Evolutionary conservation across 805 yeast genomes (phyloP).

Genomic region (Candida pseudoglaebosa): DNA sequence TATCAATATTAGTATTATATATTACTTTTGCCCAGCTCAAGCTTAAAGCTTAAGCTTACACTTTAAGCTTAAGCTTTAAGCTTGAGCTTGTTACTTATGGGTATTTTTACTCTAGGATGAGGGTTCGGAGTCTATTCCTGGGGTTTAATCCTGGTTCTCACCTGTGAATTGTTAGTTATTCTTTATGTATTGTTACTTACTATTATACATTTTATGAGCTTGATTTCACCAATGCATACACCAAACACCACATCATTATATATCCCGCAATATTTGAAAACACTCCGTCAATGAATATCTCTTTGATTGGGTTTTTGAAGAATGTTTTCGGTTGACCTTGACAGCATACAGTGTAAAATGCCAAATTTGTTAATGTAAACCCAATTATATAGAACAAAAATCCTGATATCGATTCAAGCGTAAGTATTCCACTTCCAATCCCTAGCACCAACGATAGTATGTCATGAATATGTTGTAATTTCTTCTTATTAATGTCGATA

Average conservation of each 20-base stretch:
- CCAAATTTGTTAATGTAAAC: constrained; percentile 24
- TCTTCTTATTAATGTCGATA: constrained; percentile 26
- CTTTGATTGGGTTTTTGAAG: constrained; percentile 28
- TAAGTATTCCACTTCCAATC: constrained; percentile 36
- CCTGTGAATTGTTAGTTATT: too few relatives aligned
- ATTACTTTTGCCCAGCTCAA: too few relatives aligned
- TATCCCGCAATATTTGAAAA: constrained; percentile 34
- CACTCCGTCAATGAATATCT: constrained; percentile 31
- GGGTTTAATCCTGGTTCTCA: too few relatives aligned
- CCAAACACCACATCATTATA: constrained; percentile 48
- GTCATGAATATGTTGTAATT: constrained; percentile 32
- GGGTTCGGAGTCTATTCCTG: too few relatives aligned
- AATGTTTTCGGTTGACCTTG: constrained; percentile 22
- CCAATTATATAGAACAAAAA: constrained; percentile 34
- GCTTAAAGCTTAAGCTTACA: too few relatives aligned
- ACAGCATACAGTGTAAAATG: constrained; percentile 30
- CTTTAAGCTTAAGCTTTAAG: too few relatives aligned
- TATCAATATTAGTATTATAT: too few relatives aligned
- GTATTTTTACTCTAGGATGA: too few relatives aligned
- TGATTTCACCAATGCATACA: constrained; percentile 36
- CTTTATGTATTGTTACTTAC: too few relatives aligned
- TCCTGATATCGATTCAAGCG: constrained; percentile 34
- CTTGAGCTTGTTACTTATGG: too few relatives aligned
- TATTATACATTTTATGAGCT: too few relatives aligned
- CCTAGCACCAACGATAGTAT: constrained; percentile 36